A percentile compares a stretch with the other conserved stretches of the same genome.
Conservation (phyloP, 2,329 filamentous ascomycete genomes). For the Penicillium paneum region DNA sequence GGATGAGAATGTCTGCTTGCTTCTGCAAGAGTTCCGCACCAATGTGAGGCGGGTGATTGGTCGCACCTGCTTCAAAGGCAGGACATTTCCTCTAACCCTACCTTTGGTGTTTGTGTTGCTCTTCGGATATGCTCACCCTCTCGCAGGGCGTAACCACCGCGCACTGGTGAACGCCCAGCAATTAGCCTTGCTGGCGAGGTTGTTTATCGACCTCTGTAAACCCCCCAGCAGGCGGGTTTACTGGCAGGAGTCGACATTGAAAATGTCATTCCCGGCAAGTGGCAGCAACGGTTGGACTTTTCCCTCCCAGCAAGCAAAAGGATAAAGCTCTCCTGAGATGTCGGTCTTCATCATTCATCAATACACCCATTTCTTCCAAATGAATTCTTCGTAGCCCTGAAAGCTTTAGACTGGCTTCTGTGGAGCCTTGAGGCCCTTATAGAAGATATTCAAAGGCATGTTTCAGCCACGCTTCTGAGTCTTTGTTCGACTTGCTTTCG, state of each 20-base stretch:
- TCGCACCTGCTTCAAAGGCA: not conserved
- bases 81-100: not conserved
- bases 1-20: not conserved
- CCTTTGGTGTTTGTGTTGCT: not conserved
- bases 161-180: conserved; percentile 2
- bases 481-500: not conserved
- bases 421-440: too few relatives aligned
- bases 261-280: not conserved
- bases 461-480: not conserved
- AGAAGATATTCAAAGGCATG: not conserved
- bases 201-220: conserved; percentile 1
- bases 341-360: too few relatives aligned
- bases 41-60: not conserved
- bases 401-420: too few relatives aligned
- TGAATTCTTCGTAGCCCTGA: too few relatives aligned
- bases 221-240: not conserved
- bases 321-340: too few relatives aligned
- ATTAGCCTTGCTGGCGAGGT: not conserved
- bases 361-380: too few relatives aligned
- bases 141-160: not conserved
- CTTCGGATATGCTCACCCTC: not conserved
- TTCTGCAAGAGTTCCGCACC: not conserved
- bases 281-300: not conserved
- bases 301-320: too few relatives aligned
- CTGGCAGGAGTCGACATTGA: not conserved